Conservation (phyloP, 2,329 filamentous ascomycete species). For the Pezicula rhizophila region DNA sequence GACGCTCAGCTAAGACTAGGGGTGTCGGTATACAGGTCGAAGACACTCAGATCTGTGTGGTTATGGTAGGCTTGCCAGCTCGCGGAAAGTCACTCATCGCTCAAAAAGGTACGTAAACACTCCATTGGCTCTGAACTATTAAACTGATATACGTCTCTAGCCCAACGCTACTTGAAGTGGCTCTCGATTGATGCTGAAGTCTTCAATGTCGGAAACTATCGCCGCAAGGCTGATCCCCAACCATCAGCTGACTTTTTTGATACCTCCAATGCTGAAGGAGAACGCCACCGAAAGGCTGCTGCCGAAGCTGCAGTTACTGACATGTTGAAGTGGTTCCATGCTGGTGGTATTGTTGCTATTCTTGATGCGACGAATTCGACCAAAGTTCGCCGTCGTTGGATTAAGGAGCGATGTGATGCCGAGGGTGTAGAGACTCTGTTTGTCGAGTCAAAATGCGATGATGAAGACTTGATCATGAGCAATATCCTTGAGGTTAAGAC, state of each 20-base stretch:
- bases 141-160: slow-evolving; percentile 36
- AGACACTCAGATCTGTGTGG: slow-evolving; percentile 93
- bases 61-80: slow-evolving; percentile 96
- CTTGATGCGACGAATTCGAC: slow-evolving; percentile 97
- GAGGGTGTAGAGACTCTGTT: slow-evolving; percentile 87
- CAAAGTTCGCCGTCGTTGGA: slow-evolving; percentile 83
- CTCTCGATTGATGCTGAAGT: slow-evolving; percentile 88
- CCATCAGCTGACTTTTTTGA: slow-evolving; percentile 95
- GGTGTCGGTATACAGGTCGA: slow-evolving; percentile 79
- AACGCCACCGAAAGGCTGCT: slow-evolving; percentile 79
- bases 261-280: slow-evolving; percentile 80
- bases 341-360: slow-evolving; percentile 80
- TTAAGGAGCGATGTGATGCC: slow-evolving; percentile 68
- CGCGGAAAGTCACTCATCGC: slow-evolving; percentile 96
- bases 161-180: slow-evolving; percentile 92
- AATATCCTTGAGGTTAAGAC: slow-evolving; percentile 98
- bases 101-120: slow-evolving; percentile 69
- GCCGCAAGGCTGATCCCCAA: slow-evolving; percentile 81
- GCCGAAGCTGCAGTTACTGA: slow-evolving; percentile 88
- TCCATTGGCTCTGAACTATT: slow-evolving; percentile 1
- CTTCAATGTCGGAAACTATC: slow-evolving; percentile 97
- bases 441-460: slow-evolving; percentile 94
- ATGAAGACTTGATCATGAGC: slow-evolving; percentile 93
- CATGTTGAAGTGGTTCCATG: slow-evolving; percentile 89
- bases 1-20: slow-evolving; percentile 38